Conservation (phyloP, 1,284 basidiomycete genomes). For the Crepidotus sp. region DNA sequence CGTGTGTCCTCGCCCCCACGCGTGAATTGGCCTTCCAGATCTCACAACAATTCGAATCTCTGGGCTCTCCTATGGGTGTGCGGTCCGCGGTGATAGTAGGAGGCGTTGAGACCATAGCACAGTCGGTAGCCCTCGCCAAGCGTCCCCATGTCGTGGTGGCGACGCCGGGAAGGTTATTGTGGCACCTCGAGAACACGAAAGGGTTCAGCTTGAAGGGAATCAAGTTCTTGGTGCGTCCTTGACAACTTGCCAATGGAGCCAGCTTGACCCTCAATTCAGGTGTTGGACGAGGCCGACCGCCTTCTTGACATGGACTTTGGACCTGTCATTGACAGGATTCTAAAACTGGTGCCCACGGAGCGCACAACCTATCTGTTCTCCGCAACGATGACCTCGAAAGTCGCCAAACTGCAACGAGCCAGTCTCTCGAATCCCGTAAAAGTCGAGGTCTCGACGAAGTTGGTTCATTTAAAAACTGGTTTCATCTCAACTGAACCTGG, state of each 20-base stretch:
- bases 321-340: slow-evolving; percentile 92
- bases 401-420: slow-evolving; percentile 95
- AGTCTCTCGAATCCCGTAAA: slow-evolving; percentile 91
- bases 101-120: slow-evolving; percentile 91
- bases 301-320: slow-evolving; percentile 98
- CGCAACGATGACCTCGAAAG: slow-evolving; percentile 99
- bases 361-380: slow-evolving; percentile 96
- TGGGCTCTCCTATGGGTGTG: slow-evolving; percentile 92
- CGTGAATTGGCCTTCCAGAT: slow-evolving; percentile 99
- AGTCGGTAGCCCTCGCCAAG: slow-evolving; percentile 91
- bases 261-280: slow-evolving; percentile 35
- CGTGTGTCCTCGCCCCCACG: slow-evolving; percentile 91
- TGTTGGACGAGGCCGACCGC: slow-evolving; percentile 96
- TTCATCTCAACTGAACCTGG: slow-evolving; percentile 8
- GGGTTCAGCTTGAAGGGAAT: slow-evolving; percentile 87
- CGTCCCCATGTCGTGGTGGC: slow-evolving; percentile 95
- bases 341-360: slow-evolving; percentile 93
- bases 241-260: neutral
- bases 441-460: slow-evolving; percentile 93
- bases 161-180: slow-evolving; percentile 90
- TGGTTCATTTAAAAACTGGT: slow-evolving; percentile 23
- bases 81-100: slow-evolving; percentile 90
- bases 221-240: slow-evolving; percentile 74
- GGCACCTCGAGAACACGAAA: slow-evolving; percentile 97
- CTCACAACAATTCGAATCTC: slow-evolving; percentile 88